Percentiles rank a stretch among this genome's conserved stretches.
Evolutionary conservation across 192 early-diverging fungal species (phyloP).

Genomic region (Hyaloraphidium curvatum): DNA sequence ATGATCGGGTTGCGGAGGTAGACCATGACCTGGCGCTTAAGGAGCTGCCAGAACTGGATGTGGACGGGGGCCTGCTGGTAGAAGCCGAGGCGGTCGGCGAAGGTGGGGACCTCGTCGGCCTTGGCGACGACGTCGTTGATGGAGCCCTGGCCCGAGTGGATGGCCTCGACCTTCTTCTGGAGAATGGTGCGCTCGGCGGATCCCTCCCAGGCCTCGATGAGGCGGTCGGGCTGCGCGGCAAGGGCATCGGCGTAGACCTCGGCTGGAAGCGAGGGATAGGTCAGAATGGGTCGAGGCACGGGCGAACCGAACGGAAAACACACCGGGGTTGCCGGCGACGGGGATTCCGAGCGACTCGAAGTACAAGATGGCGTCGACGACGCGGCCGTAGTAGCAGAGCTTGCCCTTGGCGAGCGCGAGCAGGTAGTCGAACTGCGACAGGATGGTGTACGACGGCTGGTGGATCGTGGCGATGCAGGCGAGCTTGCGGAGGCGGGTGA

Average conservation of each 20-base stretch:
- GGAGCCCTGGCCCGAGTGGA: constrained; percentile 6
- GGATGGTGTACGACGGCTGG: not conserved
- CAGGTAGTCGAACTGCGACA: not conserved
- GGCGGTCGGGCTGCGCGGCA: not conserved
- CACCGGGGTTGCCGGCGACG: not conserved
- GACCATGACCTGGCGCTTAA: not conserved
- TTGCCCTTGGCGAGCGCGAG: not conserved
- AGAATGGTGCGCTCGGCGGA: not conserved
- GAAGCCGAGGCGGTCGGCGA: not conserved
- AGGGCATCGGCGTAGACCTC: constrained; percentile 6
- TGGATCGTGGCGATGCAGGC: not conserved
- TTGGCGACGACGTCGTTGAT: constrained; percentile 1
- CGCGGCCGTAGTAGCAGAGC: not conserved
- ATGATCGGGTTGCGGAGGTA: constrained; percentile 9
- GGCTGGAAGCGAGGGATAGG: no score
- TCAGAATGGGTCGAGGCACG: no score
- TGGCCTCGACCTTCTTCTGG: constrained; percentile 1
- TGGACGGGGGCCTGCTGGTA: constrained; percentile 4
- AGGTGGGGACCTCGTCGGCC: not conserved
- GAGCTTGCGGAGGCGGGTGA: not conserved
- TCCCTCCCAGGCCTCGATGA: constrained; percentile 5
- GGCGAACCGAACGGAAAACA: no score
- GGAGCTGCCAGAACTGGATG: not conserved
- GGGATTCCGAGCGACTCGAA: not conserved
- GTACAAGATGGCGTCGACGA: not conserved